phyloP scores from a whole-genome alignment of 768 basidiomycete genomes.

The Leucosporidium creatinivorum region DNA sequence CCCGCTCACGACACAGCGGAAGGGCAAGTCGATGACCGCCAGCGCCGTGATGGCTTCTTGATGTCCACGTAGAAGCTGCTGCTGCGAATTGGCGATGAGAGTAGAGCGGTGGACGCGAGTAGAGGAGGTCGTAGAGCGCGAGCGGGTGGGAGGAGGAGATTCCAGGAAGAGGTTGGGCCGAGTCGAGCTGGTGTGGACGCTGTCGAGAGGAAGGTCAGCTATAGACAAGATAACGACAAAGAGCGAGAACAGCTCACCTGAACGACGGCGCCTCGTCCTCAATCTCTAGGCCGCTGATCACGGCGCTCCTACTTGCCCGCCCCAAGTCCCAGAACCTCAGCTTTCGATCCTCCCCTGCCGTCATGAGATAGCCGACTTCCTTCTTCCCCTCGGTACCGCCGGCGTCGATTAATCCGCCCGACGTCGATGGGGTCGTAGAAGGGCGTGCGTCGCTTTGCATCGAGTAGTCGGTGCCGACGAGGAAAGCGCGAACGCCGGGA shows the following conservation, averaged over 20 bases:
- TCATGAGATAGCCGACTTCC: conserved; percentile 56
- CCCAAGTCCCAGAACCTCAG: conserved; percentile 82
- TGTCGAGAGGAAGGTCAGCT: conserved; percentile 2
- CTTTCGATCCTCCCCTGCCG: conserved; percentile 81
- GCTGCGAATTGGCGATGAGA: conserved; percentile 71
- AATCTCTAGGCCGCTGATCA: conserved; percentile 69
- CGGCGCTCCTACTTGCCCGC: conserved; percentile 60
- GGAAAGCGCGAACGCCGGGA: conserved; percentile 9
- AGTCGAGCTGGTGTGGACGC: conserved; percentile 39
- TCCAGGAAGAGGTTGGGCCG: conserved; percentile 44
- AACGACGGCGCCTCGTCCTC: conserved; percentile 71
- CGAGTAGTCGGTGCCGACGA: conserved; percentile 34
- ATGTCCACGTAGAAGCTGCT: conserved; percentile 75
- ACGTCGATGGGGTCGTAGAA: neutral
- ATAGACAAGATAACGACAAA: neutral
- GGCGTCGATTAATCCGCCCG: neutral
- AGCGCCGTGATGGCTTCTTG: conserved; percentile 84
- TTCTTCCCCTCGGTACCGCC: neutral
- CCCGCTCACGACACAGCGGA: conserved; percentile 86
- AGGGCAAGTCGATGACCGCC: conserved; percentile 81
- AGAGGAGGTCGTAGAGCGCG: conserved; percentile 42
- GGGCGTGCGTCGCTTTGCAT: conserved; percentile 9
- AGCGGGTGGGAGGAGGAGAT: conserved; percentile 52
- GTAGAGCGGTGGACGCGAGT: conserved; percentile 55
- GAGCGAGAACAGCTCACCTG: conserved; percentile 47